Base-by-base conservation (phyloP, 2,329 filamentous ascomycete species). In the Hypoxylon sp. region DNA sequence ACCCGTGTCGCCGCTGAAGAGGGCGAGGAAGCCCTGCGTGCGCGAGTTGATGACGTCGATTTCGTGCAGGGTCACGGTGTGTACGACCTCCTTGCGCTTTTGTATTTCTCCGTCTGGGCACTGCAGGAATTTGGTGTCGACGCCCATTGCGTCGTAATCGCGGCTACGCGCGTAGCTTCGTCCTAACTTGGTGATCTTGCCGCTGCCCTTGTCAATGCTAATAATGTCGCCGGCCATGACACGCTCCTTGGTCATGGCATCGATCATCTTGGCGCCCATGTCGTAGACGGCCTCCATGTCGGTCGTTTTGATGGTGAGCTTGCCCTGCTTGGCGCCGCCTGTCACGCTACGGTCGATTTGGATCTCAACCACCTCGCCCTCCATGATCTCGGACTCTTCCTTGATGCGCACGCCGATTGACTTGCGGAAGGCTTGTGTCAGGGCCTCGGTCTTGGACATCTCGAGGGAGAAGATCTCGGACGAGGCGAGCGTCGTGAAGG, bases 271-370 rank as follows among this genome's bases (percentile, higher is more conserved):
- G 71, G 92, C 95, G 70, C 96, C 96, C 94, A 99, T 97, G 76
- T 99, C 96, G 82, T 98, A 99, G 71, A 99, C 92, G 11, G 96
- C 97, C 81, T 99, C 96, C 96, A 99, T 99, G 79, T 99, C 96
- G 62, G 95, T 98, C 9, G 96, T 99, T 83, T 99, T 99, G 83
- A 99, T 97, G 18, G 96, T 99, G 70, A 99, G 89, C 81, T 99
- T 99, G 75, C 96, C 96, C 84, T 97, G 95, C 85, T 98, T 99
- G 75, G 96, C 96, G 71, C 92, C 93, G 50, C 96, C 96, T 12
- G 96, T 98, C 57, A 99, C 93, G 74, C 94, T 97, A 71, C 96
- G 89, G 80, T 99, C 96, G 69, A 97, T 97, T 80, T 98, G 95
- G 66, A 99, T 98, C 81, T 99, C 95, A 22, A 99, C 95, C 0